Evolutionary conservation across 345 rosid species (phyloP), one percentile per base, ranked within the genome.

Genomic region (Physaria fendleri): DNA sequence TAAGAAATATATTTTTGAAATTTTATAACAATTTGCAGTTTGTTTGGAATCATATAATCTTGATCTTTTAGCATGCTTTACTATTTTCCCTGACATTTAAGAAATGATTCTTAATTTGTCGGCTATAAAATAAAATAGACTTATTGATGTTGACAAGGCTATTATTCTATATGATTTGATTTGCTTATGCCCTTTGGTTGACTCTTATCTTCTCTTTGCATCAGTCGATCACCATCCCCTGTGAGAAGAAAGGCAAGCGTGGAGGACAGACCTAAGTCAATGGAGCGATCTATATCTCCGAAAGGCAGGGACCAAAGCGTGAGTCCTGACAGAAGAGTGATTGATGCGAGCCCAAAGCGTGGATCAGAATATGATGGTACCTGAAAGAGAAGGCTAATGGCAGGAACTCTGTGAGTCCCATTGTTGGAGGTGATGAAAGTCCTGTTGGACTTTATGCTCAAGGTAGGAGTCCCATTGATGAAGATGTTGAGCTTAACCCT

Each of bases 181-280:
- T 18, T 12, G 34, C 25, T 41, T 29, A 25, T 18, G 16, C 33
- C 0, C 18, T 9, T 10, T 49, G 20, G 41, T 22, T 61, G 57
- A 61, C 46, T 40, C 38, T 29, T 10, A 12, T 0, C 6, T 20
- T 63, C 44, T 16, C 5, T 37, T 25, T 41, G n/a, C 1, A 38
- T 45, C 68, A 88, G 96, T 51, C 84, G 85, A 24, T 91, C 96
- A 16, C 74, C 82, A 40, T 87, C 97, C 2, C 85, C 90, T 0
- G 81, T 68, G 37, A 84, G 76, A 80, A 82, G 95, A 49, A 89
- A 80, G 35, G 50, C 76, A 27, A 59, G 63, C 2, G 66, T 42
- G 24, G 72, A 58, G 39, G 78, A 72, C 12, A 76, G 80, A 53
- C 80, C 85, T 10, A 69, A 57, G 66, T 23, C 70, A 45, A 45